Evolutionary conservation across 2,329 filamentous ascomycete genomes (phyloP), one percentile per base, ranked within the genome.

Genomic region (Magnaporthiopsis incrustans): DNA sequence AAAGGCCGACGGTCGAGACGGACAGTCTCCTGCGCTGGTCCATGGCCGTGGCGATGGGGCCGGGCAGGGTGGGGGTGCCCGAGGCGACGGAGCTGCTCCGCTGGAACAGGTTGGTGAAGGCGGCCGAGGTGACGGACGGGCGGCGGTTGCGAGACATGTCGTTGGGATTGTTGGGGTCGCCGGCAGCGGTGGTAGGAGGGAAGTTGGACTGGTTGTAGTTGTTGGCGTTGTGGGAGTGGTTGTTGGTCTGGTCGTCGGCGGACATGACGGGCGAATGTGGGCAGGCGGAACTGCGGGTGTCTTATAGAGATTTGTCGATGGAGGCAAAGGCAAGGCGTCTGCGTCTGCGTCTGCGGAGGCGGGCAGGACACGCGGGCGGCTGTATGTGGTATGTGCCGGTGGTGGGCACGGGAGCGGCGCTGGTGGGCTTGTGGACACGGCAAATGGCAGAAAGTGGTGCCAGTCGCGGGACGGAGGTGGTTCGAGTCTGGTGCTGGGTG

Each of bases 1-100:
- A 89, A n/a, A 92, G 79, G 44, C 90, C 89, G 35, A 92, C 77
- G 4, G 89, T 91, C 59, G 86, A 88, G 71, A 92, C 85, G 59
- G 90, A 93, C 68, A 92, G 83, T 66, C 89, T 87, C 65, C 86
- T 85, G 67, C 84, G 83, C 67, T 82, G 79, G 64, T 87, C 82
- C 33, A 81, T 75, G 65, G 77, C 79, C 63, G 77, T 76, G 44
- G 75, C 72, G 62, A 77, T 74, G 61, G 77, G 73, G 59, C 74
- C 74, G 35, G 82, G 79, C 68, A 83, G 83, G 57, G 78, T 73
- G 32, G 75, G 73, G 35, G 77, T 76, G 68, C 77, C 75, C 22
- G 75, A 71, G 56, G 76, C 75, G 68, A 77, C 71, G 3, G 83
- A 85, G 69, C 82, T 81, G 70, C 79, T 82, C 68, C 85, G 79